These are phyloP conservation scores for Ustilago vetiveriae DNA, from an alignment of 1,284 basidiomycete genomes.

Conservation along the genomic window DNA sequence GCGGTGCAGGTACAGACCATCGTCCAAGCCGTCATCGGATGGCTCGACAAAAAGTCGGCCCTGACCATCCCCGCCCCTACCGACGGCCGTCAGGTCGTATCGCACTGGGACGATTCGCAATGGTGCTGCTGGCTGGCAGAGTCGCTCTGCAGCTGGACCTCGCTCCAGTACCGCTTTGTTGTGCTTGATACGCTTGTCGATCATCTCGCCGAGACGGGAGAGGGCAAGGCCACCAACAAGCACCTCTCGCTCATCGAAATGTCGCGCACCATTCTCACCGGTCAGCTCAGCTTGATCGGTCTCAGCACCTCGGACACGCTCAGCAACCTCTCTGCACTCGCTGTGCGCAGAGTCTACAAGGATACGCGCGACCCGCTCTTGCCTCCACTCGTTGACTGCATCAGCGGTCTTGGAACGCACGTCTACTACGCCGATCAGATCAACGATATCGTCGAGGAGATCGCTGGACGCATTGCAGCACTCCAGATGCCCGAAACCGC, in stretches of 20 bases:
- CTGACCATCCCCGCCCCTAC: constrained; percentile 17
- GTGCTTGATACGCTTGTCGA: constrained; percentile 87
- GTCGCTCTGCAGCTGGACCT: constrained; percentile 81
- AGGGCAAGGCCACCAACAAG: constrained; percentile 72
- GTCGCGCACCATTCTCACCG: constrained; percentile 81
- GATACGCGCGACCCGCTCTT: constrained; percentile 73
- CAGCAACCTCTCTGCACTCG: constrained; percentile 72
- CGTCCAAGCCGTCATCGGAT: constrained; percentile 74
- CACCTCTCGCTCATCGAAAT: constrained; percentile 81
- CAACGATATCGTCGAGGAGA: constrained; percentile 87
- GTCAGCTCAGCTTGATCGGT: constrained; percentile 83
- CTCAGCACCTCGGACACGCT: constrained; percentile 89
- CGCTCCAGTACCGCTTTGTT: constrained; percentile 89
- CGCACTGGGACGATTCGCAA: constrained; percentile 77
- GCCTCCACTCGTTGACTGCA: constrained; percentile 78
- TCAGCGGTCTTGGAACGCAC: constrained; percentile 84
- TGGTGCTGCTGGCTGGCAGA: constrained; percentile 85
- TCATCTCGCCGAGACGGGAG: constrained; percentile 77
- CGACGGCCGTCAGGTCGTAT: constrained; percentile 24
- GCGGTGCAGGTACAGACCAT: constrained; percentile 77
- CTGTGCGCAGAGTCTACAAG: constrained; percentile 76
- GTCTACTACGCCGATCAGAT: constrained; percentile 97
- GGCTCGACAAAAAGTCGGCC: constrained; percentile 54
- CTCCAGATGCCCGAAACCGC: constrained; percentile 75
- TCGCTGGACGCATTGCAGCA: constrained; percentile 78